A percentile compares a stretch with the other conserved stretches of the same genome.
These are phyloP conservation scores for Penicillium cinerascens DNA, from an alignment of 495 filamentous ascomycete species.

Conservation along the genomic window DNA sequence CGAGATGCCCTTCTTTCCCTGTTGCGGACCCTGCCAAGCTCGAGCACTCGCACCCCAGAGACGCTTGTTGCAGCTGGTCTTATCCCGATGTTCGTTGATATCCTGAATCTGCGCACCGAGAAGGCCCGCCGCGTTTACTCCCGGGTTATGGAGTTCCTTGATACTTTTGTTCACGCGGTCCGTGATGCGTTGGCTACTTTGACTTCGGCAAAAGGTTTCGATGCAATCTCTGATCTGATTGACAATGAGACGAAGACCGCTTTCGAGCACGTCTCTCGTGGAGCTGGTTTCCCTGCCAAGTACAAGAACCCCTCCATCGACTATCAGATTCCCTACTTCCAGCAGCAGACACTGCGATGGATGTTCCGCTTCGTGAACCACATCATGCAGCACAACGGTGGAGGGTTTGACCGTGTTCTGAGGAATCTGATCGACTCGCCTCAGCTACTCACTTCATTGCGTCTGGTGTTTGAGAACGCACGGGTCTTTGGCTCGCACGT, in stretches of 20 bases:
- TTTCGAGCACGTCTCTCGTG: constrained; percentile 57
- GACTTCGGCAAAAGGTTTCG: constrained; percentile 74
- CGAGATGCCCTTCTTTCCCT: constrained; percentile 82
- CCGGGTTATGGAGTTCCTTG: constrained; percentile 78
- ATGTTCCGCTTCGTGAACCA: constrained; percentile 95
- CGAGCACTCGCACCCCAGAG: constrained; percentile 65
- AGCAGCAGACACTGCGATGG: constrained; percentile 89
- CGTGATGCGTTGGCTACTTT: constrained; percentile 77
- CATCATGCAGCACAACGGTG: constrained; percentile 81
- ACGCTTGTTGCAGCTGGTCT: constrained; percentile 81
- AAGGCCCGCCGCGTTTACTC: constrained; percentile 80
- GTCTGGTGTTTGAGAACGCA: constrained; percentile 76
- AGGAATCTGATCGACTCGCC: constrained; percentile 94
- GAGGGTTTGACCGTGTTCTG: constrained; percentile 82
- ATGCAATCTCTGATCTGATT: constrained; percentile 80
- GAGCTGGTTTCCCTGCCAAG: constrained; percentile 69
- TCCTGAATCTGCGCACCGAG: constrained; percentile 76
- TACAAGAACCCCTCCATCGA: constrained; percentile 81
- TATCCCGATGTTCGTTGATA: constrained; percentile 83
- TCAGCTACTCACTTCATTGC: constrained; percentile 70
- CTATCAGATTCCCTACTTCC: constrained; percentile 86
- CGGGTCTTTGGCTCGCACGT: constrained; percentile 80
- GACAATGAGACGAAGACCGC: constrained; percentile 73
- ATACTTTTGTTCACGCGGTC: constrained; percentile 77
- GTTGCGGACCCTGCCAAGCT: constrained; percentile 66